Evolutionary conservation across 495 filamentous ascomycete species (phyloP).

Genomic region (Daldinia grandis): DNA sequence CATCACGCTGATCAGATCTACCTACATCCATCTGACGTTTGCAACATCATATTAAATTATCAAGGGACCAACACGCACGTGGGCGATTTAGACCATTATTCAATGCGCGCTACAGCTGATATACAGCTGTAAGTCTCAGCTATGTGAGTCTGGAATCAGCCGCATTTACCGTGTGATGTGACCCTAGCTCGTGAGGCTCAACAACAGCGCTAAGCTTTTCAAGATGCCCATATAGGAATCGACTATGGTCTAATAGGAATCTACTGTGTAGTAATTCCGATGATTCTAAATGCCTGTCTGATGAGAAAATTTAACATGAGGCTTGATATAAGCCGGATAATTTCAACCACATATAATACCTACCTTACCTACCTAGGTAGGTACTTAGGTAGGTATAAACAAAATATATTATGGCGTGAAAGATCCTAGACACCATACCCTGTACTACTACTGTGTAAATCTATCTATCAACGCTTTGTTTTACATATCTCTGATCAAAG

Average conservation of each 20-base stretch:
- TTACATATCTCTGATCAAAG: background rate
- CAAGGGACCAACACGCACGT: background rate
- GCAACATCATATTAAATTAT: slow-evolving; percentile 18
- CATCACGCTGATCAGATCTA: slow-evolving; percentile 4
- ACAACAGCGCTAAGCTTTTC: background rate
- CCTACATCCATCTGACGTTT: slow-evolving; percentile 14
- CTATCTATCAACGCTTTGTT: background rate
- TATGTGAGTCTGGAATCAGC: background rate
- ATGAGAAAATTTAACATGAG: no score
- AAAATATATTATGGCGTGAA: no score
- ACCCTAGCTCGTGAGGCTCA: background rate
- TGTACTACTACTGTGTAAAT: background rate
- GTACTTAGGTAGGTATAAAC: no score
- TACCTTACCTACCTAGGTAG: no score
- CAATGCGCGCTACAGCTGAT: slow-evolving; percentile 2
- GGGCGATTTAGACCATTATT: background rate
- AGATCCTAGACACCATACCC: no score
- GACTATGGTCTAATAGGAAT: no score
- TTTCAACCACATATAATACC: background rate
- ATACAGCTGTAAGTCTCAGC: background rate
- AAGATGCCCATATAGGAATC: no score
- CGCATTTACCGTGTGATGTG: background rate
- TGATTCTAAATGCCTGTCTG: no score
- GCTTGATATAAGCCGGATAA: background rate
- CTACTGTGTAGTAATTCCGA: no score